Evolutionary conservation across 2,329 filamentous ascomycete genomes (phyloP).

Genomic region (Penicillium sp.): DNA sequence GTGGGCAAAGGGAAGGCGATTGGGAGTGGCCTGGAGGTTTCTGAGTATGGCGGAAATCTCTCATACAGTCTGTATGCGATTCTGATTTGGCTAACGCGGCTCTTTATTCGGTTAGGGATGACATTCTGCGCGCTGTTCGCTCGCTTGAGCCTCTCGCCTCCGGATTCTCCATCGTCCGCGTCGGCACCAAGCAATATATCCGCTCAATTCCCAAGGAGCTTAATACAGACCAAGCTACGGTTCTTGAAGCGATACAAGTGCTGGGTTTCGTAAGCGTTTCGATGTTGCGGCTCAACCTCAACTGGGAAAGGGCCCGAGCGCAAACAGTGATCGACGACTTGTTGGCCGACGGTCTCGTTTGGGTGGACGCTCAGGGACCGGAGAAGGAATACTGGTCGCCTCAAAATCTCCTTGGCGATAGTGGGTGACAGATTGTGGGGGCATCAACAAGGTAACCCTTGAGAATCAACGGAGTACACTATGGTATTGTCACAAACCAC

Average conservation of each 20-base stretch:
- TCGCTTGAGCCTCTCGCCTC: slow-evolving; percentile 84
- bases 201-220: slow-evolving; percentile 92
- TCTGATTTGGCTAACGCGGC: neutral
- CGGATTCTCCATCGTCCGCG: slow-evolving; percentile 78
- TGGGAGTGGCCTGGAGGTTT: slow-evolving; percentile 72
- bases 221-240: slow-evolving; percentile 88
- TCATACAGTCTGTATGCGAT: slow-evolving; percentile 1
- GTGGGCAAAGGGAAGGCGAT: slow-evolving; percentile 72
- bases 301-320: slow-evolving; percentile 81
- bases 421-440: slow-evolving; percentile 28
- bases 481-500: neutral
- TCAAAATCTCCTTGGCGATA: slow-evolving; percentile 45
- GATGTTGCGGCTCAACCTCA: slow-evolving; percentile 82
- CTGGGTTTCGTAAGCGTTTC: slow-evolving; percentile 86
- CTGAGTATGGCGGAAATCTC: slow-evolving; percentile 58
- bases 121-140: slow-evolving; percentile 83
- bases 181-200: slow-evolving; percentile 84
- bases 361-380: slow-evolving; percentile 81
- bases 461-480: no score
- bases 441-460: neutral
- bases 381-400: slow-evolving; percentile 90
- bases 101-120: slow-evolving; percentile 58
- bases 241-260: slow-evolving; percentile 86
- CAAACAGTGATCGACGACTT: slow-evolving; percentile 88
- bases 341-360: slow-evolving; percentile 83